These are phyloP conservation scores for Sequoia sempervirens DNA, from an alignment of 75 land plant genomes.

Conservation along the genomic window DNA sequence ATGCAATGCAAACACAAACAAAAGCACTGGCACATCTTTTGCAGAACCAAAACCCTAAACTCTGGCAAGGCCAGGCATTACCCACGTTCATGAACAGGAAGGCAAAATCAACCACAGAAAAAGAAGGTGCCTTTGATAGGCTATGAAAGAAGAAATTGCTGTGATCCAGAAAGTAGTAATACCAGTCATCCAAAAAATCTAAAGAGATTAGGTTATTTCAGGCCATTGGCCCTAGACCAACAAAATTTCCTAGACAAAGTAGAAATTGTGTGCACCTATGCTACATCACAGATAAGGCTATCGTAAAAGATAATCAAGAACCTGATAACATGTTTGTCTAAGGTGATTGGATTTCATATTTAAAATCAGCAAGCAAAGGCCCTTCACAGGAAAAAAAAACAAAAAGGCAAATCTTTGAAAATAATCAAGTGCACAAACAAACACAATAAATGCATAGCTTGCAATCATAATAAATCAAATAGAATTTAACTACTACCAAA, in stretches of 20 bases:
- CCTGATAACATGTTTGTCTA: not conserved
- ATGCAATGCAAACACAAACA: too few species aligned
- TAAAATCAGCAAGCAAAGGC: not conserved
- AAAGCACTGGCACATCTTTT: too few species aligned
- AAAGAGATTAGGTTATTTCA: not conserved
- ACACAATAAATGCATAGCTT: not conserved
- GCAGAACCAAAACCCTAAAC: too few species aligned
- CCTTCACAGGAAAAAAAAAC: not conserved
- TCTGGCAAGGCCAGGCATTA: not conserved
- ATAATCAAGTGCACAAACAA: not conserved
- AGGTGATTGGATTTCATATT: too few species aligned
- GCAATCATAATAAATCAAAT: not conserved
- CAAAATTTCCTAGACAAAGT: not conserved
- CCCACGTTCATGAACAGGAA: not conserved
- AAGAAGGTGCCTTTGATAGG: not conserved
- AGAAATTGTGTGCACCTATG: not conserved
- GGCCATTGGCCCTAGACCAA: not conserved
- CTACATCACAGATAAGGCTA: not conserved
- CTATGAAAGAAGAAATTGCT: not conserved
- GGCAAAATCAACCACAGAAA: not conserved
- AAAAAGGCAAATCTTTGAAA: not conserved
- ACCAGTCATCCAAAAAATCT: not conserved
- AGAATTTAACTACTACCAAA: not conserved
- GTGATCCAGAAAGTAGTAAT: not conserved
- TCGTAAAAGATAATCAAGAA: not conserved